These are phyloP conservation scores for Ceratocystis papillata DNA, from an alignment of 2,329 filamentous ascomycete species.

Conservation along the genomic window DNA sequence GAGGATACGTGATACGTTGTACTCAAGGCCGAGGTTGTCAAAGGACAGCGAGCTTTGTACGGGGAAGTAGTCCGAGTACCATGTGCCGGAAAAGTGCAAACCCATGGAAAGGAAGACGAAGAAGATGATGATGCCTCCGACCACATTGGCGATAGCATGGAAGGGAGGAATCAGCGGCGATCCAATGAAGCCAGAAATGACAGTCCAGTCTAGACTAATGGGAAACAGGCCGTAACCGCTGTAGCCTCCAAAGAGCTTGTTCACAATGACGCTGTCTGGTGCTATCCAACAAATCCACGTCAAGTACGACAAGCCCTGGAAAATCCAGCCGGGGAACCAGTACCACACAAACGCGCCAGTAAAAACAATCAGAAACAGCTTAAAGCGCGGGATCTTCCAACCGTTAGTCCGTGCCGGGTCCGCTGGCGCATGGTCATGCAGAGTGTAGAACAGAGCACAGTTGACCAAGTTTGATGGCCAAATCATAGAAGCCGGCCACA, in stretches of 20 bases:
- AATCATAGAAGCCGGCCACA: slow-evolving; percentile 53
- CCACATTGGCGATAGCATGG: slow-evolving; percentile 49
- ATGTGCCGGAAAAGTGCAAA: slow-evolving; percentile 37
- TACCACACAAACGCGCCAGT: slow-evolving; percentile 46
- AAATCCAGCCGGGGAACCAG: slow-evolving; percentile 53
- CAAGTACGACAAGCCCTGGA: slow-evolving; percentile 51
- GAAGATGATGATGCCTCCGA: slow-evolving; percentile 43
- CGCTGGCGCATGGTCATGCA: slow-evolving; percentile 49
- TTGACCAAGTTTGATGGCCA: slow-evolving; percentile 53
- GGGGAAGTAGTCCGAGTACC: slow-evolving; percentile 44
- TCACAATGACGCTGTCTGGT: slow-evolving; percentile 50
- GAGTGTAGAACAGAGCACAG: slow-evolving; percentile 50
- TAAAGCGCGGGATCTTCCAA: slow-evolving; percentile 49
- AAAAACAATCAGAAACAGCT: slow-evolving; percentile 46
- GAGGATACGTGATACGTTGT: slow-evolving; percentile 44
- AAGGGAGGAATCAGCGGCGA: slow-evolving; percentile 51
- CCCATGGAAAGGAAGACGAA: slow-evolving; percentile 39
- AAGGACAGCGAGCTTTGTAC: slow-evolving; percentile 45
- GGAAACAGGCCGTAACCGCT: slow-evolving; percentile 52
- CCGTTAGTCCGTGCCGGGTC: slow-evolving; percentile 44
- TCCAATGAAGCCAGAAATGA: slow-evolving; percentile 45
- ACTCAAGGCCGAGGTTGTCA: slow-evolving; percentile 44
- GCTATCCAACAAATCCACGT: slow-evolving; percentile 52
- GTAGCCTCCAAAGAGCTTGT: slow-evolving; percentile 54
- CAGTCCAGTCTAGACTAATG: slow-evolving; percentile 57